Percentiles rank a stretch among this genome's conserved stretches.
These are phyloP conservation scores for Penicillium hordei DNA, from an alignment of 2,329 filamentous ascomycete genomes.

Conservation along the genomic window DNA sequence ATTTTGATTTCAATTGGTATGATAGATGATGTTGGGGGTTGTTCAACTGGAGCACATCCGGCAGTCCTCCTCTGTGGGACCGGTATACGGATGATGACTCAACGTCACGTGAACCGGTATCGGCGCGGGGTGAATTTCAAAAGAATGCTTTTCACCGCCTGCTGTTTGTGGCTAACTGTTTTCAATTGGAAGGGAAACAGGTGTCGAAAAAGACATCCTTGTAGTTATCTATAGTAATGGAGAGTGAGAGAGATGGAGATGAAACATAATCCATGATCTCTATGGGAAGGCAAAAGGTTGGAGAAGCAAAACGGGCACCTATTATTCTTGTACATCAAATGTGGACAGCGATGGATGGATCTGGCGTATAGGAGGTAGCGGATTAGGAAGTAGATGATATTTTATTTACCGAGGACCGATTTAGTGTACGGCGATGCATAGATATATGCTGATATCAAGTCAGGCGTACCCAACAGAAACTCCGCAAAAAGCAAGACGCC, in stretches of 20 bases:
- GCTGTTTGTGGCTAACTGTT: not conserved
- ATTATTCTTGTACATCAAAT: not conserved
- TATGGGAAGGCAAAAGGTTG: too few relatives aligned
- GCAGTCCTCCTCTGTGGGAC: not conserved
- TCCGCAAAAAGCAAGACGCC: conserved; percentile 19
- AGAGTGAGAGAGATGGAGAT: too few relatives aligned
- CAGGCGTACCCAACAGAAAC: conserved; percentile 6
- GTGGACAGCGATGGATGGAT: not conserved
- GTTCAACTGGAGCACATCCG: conserved; percentile 2
- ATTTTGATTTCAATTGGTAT: conserved; percentile 31
- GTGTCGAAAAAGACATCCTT: not conserved
- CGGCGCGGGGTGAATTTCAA: conserved; percentile 20
- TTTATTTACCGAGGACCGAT: not conserved
- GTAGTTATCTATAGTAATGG: not conserved
- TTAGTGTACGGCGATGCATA: not conserved
- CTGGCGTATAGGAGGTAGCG: not conserved
- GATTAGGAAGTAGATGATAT: not conserved
- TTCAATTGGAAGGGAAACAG: not conserved
- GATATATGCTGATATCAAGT: conserved; percentile 10
- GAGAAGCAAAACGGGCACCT: not conserved
- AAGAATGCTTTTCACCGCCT: not conserved
- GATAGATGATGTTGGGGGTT: conserved; percentile 15
- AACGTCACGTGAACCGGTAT: conserved; percentile 33
- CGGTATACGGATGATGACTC: conserved; percentile 23
- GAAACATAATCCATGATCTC: too few relatives aligned